phyloP scores from a whole-genome alignment of 768 basidiomycete species.

The Boletellus emodensis region DNA sequence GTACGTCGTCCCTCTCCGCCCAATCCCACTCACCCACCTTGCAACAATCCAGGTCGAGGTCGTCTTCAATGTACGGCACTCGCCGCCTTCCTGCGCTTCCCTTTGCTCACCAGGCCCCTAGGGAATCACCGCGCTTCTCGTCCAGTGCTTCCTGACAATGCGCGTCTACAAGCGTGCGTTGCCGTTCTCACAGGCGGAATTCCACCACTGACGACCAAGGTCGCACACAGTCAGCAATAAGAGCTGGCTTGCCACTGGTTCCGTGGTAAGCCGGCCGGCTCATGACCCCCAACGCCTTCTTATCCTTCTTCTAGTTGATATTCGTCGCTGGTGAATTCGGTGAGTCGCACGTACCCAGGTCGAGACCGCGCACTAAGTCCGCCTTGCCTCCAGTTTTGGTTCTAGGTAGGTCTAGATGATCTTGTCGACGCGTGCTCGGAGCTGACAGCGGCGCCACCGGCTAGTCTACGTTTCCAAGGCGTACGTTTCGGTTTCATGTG shows the following conservation, averaged over 20 bases:
- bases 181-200: background rate
- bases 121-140: constrained; percentile 50
- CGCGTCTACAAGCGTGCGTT: constrained; percentile 49
- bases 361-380: constrained; percentile 5
- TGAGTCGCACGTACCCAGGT: constrained; percentile 7
- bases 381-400: constrained; percentile 26
- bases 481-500: constrained; percentile 28
- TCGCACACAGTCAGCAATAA: constrained; percentile 47
- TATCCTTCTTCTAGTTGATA: constrained; percentile 12
- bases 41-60: constrained; percentile 42
- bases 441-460: constrained; percentile 2
- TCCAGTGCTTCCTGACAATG: constrained; percentile 54
- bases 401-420: constrained; percentile 28
- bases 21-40: constrained; percentile 1
- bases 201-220: background rate
- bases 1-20: constrained; percentile 7
- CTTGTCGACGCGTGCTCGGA: background rate
- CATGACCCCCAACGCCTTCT: background rate
- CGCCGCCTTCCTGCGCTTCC: background rate
- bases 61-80: constrained; percentile 42
- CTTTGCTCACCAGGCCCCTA: constrained; percentile 5
- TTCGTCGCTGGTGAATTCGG: constrained; percentile 44
- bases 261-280: constrained; percentile 27
- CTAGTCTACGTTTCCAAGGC: constrained; percentile 35
- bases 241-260: constrained; percentile 37